A percentile compares a stretch with the other conserved stretches of the same genome.
These are phyloP conservation scores for Candida corydali DNA, from an alignment of 805 yeast genomes.

Conservation along the genomic window DNA sequence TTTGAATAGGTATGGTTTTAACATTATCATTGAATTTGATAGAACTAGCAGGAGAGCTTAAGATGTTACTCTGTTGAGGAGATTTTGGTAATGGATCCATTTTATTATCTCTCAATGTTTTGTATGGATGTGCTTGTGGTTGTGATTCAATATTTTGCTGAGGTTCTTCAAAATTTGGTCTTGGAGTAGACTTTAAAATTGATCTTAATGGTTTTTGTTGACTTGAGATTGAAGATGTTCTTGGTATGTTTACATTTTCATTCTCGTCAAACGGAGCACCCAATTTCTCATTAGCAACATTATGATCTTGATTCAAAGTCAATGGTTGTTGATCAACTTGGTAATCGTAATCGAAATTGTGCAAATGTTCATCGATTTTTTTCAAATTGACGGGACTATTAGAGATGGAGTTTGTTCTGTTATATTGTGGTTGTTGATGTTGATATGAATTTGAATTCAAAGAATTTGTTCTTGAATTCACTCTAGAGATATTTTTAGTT, in stretches of 20 bases:
- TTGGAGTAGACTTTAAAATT: slow-evolving; percentile 26
- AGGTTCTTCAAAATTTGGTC: slow-evolving; percentile 10
- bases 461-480: slow-evolving; percentile 30
- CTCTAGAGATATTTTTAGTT: slow-evolving; percentile 35
- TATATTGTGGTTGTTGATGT: slow-evolving; percentile 4
- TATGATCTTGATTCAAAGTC: slow-evolving; percentile 1
- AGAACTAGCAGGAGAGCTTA: slow-evolving; percentile 25
- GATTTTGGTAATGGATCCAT: too few relatives aligned
- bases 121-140: slow-evolving; percentile 18
- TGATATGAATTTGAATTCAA: slow-evolving; percentile 10
- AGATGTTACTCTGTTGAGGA: slow-evolving; percentile 1
- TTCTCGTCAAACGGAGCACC: slow-evolving; percentile 4
- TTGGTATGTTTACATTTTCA: background rate
- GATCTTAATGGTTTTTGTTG: slow-evolving; percentile 26
- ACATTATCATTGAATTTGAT: slow-evolving; percentile 35
- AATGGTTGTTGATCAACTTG: slow-evolving; percentile 20
- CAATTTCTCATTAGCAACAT: slow-evolving; percentile 7
- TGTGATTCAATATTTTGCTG: background rate
- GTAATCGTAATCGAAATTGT: slow-evolving; percentile 40
- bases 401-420: slow-evolving; percentile 20
- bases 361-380: slow-evolving; percentile 41
- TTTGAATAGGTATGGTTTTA: slow-evolving; percentile 31
- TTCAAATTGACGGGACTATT: slow-evolving; percentile 18
- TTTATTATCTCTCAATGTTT: slow-evolving; percentile 9
- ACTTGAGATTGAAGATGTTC: slow-evolving; percentile 6